Evolutionary conservation across 2,329 filamentous ascomycete genomes (phyloP).

Genomic region (Aspergillus novofumigatus): DNA sequence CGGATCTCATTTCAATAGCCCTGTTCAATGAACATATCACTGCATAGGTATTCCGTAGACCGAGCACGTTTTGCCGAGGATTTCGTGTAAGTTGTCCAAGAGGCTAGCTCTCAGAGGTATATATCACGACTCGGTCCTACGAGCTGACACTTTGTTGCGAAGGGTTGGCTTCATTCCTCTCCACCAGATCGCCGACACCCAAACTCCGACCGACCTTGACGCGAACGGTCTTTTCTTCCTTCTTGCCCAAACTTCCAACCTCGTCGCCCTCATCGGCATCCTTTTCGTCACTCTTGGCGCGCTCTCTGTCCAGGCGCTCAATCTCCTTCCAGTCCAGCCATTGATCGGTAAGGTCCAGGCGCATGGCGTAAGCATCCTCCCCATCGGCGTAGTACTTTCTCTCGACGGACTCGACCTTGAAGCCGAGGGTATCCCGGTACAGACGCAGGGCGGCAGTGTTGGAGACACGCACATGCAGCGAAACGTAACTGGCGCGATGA

Average conservation of each 20-base stretch:
- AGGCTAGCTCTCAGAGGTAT: not conserved
- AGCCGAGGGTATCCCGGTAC: slow-evolving; percentile 88
- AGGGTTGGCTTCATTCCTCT: slow-evolving; percentile 41
- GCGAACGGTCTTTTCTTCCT: slow-evolving; percentile 65
- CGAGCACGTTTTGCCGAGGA: not conserved
- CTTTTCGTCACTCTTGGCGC: slow-evolving; percentile 27
- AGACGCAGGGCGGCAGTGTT: slow-evolving; percentile 88
- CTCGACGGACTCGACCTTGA: slow-evolving; percentile 69
- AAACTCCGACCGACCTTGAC: slow-evolving; percentile 77
- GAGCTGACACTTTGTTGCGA: not conserved
- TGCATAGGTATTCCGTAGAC: not conserved
- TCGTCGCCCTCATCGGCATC: slow-evolving; percentile 63
- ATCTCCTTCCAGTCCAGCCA: slow-evolving; percentile 47
- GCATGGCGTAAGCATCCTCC: slow-evolving; percentile 94
- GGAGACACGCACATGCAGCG: slow-evolving; percentile 89
- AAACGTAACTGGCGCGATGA: slow-evolving; percentile 87
- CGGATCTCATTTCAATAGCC: not conserved
- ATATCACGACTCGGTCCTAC: not conserved
- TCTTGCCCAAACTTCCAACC: slow-evolving; percentile 61
- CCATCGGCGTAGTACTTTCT: slow-evolving; percentile 76
- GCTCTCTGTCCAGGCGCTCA: slow-evolving; percentile 35
- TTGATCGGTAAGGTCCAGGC: slow-evolving; percentile 65
- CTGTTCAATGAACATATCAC: not conserved
- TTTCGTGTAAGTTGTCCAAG: not conserved
- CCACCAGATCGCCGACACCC: slow-evolving; percentile 64